These are phyloP conservation scores for Mucor irregularis DNA, from an alignment of 371 early-diverging fungal genomes.

Conservation along the genomic window DNA sequence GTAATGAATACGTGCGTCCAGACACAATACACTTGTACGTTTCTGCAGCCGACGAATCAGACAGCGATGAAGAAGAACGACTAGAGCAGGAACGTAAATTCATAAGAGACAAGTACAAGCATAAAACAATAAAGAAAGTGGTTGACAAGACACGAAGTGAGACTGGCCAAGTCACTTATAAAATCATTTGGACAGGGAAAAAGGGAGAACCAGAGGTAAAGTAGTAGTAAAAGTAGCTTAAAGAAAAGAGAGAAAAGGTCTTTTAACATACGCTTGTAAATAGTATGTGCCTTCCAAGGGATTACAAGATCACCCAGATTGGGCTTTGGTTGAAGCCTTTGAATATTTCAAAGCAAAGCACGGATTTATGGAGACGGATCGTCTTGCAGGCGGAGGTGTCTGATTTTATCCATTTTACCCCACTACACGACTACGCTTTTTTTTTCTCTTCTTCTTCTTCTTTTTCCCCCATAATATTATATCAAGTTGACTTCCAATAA, in stretches of 20 bases:
- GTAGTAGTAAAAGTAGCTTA: background rate
- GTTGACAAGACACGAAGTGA: slow-evolving; percentile 1
- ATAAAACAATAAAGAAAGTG: slow-evolving; percentile 9
- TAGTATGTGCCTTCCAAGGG: slow-evolving; percentile 16
- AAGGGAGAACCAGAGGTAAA: slow-evolving; percentile 1
- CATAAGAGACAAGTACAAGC: background rate
- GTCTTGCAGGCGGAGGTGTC: too few relatives aligned
- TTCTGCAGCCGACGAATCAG: slow-evolving; percentile 5
- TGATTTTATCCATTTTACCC: background rate
- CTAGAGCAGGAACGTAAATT: background rate
- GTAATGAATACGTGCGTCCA: slow-evolving; percentile 15
- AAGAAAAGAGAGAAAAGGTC: too few relatives aligned
- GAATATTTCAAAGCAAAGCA: slow-evolving; percentile 10
- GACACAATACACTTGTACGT: slow-evolving; percentile 15
- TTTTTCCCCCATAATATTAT: background rate
- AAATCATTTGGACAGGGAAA: slow-evolving; percentile 1
- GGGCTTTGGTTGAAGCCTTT: slow-evolving; percentile 18
- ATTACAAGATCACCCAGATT: slow-evolving; percentile 22
- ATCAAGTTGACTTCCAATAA: background rate
- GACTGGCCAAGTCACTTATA: slow-evolving; percentile 15
- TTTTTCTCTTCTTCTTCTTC: background rate
- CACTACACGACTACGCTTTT: background rate
- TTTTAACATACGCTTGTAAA: background rate
- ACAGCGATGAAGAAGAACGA: slow-evolving; percentile 17
- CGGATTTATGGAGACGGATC: background rate